A percentile compares a stretch with the other conserved stretches of the same genome.
These are phyloP conservation scores for Colletotrichum incanum DNA, from an alignment of 2,329 filamentous ascomycete species.

Conservation along the genomic window DNA sequence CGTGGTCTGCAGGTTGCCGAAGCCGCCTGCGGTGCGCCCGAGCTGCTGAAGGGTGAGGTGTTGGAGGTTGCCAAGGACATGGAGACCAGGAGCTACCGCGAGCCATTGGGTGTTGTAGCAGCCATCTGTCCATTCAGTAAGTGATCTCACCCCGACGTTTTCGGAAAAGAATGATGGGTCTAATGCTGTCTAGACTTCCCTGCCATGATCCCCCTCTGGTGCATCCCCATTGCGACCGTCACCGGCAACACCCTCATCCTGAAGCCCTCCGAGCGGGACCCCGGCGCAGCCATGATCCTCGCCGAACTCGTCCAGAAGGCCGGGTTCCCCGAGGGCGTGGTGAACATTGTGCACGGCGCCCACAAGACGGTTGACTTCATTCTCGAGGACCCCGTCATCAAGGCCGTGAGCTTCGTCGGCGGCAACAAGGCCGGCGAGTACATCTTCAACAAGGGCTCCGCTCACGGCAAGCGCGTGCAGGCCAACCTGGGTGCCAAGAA, in stretches of 20 bases:
- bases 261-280: constrained; percentile 90
- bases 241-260: constrained; percentile 88
- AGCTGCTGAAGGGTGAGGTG: constrained; percentile 86
- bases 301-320: constrained; percentile 85
- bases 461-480: constrained; percentile 90
- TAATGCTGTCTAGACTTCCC: constrained; percentile 79
- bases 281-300: constrained; percentile 88
- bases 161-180: background rate
- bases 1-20: constrained; percentile 89
- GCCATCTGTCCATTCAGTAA: constrained; percentile 90
- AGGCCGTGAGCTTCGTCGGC: constrained; percentile 89
- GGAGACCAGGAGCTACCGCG: constrained; percentile 87
- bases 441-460: constrained; percentile 84
- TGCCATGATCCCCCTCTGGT: constrained; percentile 95
- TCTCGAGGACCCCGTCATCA: constrained; percentile 87
- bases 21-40: constrained; percentile 84
- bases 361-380: constrained; percentile 89
- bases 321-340: constrained; percentile 84
- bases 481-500: constrained; percentile 92
- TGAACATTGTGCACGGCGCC: constrained; percentile 87
- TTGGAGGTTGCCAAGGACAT: constrained; percentile 91
- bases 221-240: constrained; percentile 86
- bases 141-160: constrained; percentile 49
- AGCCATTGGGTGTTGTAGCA: constrained; percentile 85
- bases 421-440: constrained; percentile 92